Percentiles rank a stretch among this genome's conserved stretches.
phyloP scores from a whole-genome alignment of 2,329 filamentous ascomycete species.

The Aspergillus vadensis region DNA sequence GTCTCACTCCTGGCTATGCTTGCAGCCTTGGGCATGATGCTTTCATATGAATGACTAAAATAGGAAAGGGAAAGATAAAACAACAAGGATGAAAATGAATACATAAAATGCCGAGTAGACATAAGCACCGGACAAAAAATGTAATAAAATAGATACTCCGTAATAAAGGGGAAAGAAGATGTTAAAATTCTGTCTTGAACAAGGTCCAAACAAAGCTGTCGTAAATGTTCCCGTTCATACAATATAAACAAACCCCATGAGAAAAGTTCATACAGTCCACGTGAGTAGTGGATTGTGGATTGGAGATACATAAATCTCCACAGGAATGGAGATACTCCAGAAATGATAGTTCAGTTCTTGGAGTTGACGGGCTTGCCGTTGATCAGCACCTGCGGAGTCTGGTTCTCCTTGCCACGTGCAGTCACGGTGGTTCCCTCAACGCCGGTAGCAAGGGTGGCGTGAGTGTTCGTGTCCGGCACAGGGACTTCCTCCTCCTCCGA shows the following conservation, averaged over 20 bases:
- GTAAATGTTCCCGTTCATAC: conserved; percentile 4
- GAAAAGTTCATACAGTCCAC: not conserved
- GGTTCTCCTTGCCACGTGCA: conserved; percentile 34
- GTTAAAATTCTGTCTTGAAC: not conserved
- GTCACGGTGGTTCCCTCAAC: conserved; percentile 24
- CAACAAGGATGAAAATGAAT: not conserved
- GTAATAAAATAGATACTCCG: not conserved
- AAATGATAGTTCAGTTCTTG: not conserved
- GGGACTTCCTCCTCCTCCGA: conserved; percentile 42
- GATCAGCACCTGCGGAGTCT: conserved; percentile 39
- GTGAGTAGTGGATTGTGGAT: not conserved
- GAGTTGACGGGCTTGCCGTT: conserved; percentile 41
- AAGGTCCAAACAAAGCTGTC: not conserved
- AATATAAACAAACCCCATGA: not conserved
- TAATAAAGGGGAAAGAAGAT: not conserved
- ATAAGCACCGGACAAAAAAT: not conserved
- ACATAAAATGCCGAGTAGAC: not conserved
- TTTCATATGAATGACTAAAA: not conserved
- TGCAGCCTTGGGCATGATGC: not conserved
- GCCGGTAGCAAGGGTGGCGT: conserved; percentile 32
- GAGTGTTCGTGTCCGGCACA: conserved; percentile 23
- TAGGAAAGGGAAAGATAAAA: not conserved
- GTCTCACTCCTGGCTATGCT: not conserved
- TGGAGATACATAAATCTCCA: not conserved
- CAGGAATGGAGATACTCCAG: not conserved